These are phyloP conservation scores for Mollisia scopiformis DNA, from an alignment of 2,329 filamentous ascomycete genomes.

Conservation along the genomic window DNA sequence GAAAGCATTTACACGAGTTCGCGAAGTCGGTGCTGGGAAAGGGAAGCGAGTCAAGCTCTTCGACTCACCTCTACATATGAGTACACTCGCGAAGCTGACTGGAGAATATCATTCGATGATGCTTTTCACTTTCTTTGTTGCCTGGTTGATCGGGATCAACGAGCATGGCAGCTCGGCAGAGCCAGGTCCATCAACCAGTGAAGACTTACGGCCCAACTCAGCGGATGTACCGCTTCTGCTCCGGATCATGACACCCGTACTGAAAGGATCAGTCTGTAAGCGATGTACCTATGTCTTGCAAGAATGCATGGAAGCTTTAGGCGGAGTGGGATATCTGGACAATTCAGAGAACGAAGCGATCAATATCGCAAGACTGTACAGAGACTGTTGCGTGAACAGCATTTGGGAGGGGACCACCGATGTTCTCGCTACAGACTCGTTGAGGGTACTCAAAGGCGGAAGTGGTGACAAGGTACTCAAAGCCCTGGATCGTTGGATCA, in stretches of 20 bases:
- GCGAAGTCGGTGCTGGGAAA: conserved; percentile 51
- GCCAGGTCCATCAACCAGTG: conserved; percentile 18
- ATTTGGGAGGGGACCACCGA: conserved; percentile 79
- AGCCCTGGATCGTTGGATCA: conserved; percentile 45
- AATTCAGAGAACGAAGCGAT: conserved; percentile 64
- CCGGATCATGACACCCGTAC: conserved; percentile 59
- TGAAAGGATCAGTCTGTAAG: conserved; percentile 61
- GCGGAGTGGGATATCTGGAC: conserved; percentile 68
- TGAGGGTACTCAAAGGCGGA: conserved; percentile 49
- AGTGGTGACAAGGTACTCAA: conserved; percentile 39
- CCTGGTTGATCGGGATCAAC: conserved; percentile 43
- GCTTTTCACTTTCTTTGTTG: conserved; percentile 53
- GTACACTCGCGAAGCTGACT: conserved; percentile 58
- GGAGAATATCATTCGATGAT: conserved; percentile 59
- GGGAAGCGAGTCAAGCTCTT: conserved; percentile 50
- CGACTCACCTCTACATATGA: conserved; percentile 59
- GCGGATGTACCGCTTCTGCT: conserved; percentile 46
- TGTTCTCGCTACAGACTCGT: conserved; percentile 60
- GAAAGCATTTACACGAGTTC: conserved; percentile 59
- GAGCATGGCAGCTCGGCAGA: conserved; percentile 4
- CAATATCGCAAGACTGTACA: conserved; percentile 67
- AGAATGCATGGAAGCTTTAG: conserved; percentile 65
- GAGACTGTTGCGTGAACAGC: conserved; percentile 64
- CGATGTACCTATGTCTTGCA: conserved; percentile 52
- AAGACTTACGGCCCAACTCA: neutral